phyloP scores from a whole-genome alignment of 2,329 filamentous ascomycete genomes.

The Dactylellina haptotyla region DNA sequence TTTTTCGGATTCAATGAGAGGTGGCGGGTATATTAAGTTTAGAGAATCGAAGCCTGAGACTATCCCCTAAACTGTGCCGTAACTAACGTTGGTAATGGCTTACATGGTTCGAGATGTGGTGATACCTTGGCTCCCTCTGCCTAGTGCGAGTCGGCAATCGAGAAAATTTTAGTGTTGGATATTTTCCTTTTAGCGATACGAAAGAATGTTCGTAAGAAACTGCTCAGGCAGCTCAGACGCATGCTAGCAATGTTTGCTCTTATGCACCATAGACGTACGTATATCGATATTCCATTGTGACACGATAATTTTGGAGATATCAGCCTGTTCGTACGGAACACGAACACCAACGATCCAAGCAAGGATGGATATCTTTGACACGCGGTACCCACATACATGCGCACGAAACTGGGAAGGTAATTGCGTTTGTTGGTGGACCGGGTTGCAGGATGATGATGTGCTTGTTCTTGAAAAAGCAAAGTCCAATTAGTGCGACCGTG shows the following conservation, averaged over 20 bases:
- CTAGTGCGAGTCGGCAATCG: background rate
- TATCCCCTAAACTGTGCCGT: background rate
- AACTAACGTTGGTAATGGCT: background rate
- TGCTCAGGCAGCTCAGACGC: background rate
- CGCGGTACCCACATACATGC: background rate
- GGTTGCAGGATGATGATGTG: background rate
- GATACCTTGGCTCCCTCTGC: constrained; percentile 1
- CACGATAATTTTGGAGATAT: background rate
- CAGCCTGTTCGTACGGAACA: background rate
- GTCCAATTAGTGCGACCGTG: background rate
- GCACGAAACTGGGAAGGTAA: background rate
- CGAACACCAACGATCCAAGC: background rate
- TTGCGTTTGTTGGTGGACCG: background rate
- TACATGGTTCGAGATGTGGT: background rate
- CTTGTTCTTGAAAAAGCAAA: constrained; percentile 6
- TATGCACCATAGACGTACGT: background rate
- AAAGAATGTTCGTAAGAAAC: background rate
- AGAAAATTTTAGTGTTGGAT: constrained; percentile 1
- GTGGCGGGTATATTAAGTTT: constrained; percentile 8
- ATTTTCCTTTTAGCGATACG: background rate
- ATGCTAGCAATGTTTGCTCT: constrained; percentile 8
- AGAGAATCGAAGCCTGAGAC: background rate
- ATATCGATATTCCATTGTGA: background rate
- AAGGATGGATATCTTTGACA: background rate
- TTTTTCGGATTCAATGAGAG: background rate